Evolutionary conservation across 139 green algal genomes (phyloP).

Genomic region (Coelastrella sp.): DNA sequence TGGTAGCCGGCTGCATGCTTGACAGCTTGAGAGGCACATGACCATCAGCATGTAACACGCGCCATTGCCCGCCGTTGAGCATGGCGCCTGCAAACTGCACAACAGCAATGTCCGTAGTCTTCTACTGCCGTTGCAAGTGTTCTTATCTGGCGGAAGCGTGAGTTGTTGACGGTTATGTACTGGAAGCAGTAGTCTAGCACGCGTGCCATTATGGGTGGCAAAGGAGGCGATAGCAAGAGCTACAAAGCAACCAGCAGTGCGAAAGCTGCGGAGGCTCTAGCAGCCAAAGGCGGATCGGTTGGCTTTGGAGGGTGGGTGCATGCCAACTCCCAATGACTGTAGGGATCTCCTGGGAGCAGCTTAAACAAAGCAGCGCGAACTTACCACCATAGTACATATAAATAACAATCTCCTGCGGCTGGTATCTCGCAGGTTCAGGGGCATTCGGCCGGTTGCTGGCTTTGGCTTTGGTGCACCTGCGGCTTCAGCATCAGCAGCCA

Average conservation of each 20-base stretch:
- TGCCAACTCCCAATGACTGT: not conserved
- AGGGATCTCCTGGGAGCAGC: too few species aligned
- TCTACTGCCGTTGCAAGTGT: not conserved
- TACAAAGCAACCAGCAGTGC: slow-evolving; percentile 54
- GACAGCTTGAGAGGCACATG: not conserved
- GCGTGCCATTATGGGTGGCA: slow-evolving; percentile 34
- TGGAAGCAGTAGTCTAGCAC: not conserved
- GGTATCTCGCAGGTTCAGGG: slow-evolving; percentile 49
- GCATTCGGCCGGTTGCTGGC: slow-evolving; percentile 37
- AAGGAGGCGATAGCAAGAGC: slow-evolving; percentile 36
- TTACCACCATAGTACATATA: too few species aligned
- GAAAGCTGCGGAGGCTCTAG: slow-evolving; percentile 56
- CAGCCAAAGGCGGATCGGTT: slow-evolving; percentile 33
- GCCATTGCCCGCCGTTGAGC: not conserved
- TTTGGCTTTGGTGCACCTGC: slow-evolving; percentile 57
- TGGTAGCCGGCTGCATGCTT: not conserved
- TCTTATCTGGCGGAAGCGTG: not conserved
- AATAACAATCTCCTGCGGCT: too few species aligned
- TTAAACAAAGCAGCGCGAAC: too few species aligned
- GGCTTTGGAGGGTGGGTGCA: slow-evolving; percentile 60
- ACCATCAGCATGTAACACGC: not conserved
- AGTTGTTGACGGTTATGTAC: not conserved
- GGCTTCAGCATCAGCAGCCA: not conserved
- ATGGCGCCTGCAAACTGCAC: not conserved
- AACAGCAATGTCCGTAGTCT: not conserved